Percentiles rank a stretch among this genome's conserved stretches.
These are phyloP conservation scores for Prunus armeniaca DNA, from an alignment of 306 rosid genomes.

Conservation along the genomic window DNA sequence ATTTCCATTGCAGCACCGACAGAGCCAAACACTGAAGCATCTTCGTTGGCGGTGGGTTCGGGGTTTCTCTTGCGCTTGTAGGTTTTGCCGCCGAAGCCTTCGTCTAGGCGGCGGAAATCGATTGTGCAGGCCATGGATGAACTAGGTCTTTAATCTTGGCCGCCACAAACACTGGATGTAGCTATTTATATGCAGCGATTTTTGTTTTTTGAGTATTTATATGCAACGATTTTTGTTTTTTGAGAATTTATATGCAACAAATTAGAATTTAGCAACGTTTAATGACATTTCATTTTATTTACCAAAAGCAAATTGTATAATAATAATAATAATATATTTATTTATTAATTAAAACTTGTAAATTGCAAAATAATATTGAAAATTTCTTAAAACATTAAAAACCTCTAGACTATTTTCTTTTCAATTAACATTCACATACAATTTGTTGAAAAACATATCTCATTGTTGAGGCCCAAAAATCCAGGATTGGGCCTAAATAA, in stretches of 20 bases:
- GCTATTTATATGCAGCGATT: not conserved
- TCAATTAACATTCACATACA: no score
- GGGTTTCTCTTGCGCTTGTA: constrained; percentile 79
- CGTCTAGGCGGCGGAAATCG: constrained; percentile 81
- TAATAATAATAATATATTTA: no score
- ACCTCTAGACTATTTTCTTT: no score
- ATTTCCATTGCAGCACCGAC: constrained; percentile 48
- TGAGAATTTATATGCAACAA: not conserved
- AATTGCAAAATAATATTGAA: no score
- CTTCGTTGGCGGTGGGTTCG: constrained; percentile 1
- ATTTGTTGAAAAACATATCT: no score
- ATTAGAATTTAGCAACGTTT: not conserved
- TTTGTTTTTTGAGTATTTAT: not conserved
- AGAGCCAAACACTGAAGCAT: not conserved
- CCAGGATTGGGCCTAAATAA: no score
- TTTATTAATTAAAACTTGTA: no score
- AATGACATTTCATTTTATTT: no score
- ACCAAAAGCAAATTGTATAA: no score
- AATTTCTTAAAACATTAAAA: no score
- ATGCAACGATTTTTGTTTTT: no score
- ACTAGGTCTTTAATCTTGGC: not conserved
- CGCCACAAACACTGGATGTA: not conserved
- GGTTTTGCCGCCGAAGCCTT: constrained; percentile 93
- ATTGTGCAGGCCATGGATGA: constrained; percentile 74
- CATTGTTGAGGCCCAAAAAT: no score